These are phyloP conservation scores for Cylindrodendrum hubeiense DNA, from an alignment of 2,329 filamentous ascomycete species.

Conservation along the genomic window DNA sequence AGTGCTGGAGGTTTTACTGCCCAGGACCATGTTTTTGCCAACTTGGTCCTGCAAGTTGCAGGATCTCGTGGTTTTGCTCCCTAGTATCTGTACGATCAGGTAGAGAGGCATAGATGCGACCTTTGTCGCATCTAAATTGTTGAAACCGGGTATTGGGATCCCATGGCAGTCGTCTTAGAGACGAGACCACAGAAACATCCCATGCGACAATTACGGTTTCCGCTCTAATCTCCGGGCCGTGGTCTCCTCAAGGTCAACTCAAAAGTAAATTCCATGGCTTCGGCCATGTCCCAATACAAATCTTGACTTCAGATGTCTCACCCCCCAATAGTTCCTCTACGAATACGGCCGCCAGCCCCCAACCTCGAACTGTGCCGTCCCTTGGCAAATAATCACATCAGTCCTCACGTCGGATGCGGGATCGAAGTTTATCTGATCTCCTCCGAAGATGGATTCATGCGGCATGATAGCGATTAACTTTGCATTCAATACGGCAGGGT, in stretches of 20 bases:
- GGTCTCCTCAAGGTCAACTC: background rate
- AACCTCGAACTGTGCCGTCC: background rate
- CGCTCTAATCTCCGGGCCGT: background rate
- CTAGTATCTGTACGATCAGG: background rate
- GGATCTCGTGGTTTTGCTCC: background rate
- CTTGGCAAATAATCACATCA: slow-evolving; percentile 11
- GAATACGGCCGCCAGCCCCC: background rate
- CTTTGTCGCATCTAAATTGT: background rate
- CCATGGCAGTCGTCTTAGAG: background rate
- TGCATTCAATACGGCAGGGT: background rate
- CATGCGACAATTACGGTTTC: background rate
- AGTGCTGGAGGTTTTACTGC: background rate
- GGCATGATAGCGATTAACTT: slow-evolving; percentile 11
- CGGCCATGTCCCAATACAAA: background rate
- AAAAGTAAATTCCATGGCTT: slow-evolving; percentile 14
- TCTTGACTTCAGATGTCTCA: background rate
- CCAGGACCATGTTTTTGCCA: slow-evolving; percentile 1
- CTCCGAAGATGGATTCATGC: background rate
- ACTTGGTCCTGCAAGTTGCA: background rate
- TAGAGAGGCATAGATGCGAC: background rate
- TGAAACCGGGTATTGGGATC: background rate
- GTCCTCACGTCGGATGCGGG: background rate
- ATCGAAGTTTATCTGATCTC: background rate
- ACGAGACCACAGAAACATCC: background rate
- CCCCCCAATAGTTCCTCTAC: background rate